Conservation (phyloP, 257 asterid genomes). For the Capsicum rhomboideum region DNA sequence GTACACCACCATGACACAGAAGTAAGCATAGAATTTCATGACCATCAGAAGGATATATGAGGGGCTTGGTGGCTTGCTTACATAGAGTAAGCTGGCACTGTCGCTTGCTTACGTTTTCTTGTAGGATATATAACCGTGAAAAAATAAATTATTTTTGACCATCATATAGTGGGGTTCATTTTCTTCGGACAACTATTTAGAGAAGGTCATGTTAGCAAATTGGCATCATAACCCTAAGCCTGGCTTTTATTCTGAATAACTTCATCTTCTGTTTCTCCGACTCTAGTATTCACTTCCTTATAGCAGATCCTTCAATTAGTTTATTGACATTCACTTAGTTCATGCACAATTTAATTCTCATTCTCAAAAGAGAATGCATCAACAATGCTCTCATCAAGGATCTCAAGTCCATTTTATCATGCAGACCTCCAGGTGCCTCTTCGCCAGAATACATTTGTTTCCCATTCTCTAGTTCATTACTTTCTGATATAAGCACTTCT, state of each 20-base stretch:
- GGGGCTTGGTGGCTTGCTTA: neutral
- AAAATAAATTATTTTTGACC: neutral
- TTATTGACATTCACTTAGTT: neutral
- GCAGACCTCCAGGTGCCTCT: neutral
- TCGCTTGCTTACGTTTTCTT: neutral
- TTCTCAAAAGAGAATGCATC: neutral
- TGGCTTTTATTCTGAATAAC: neutral
- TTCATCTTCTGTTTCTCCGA: too few relatives aligned
- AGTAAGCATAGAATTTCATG: neutral
- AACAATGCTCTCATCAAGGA: neutral
- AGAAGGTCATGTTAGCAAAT: neutral
- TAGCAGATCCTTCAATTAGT: neutral
- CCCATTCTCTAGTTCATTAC: neutral
- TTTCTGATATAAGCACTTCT: neutral
- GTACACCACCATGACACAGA: neutral
- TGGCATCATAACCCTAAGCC: neutral
- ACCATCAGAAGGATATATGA: neutral
- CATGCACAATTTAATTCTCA: neutral
- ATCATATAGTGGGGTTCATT: neutral
- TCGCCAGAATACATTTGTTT: neutral
- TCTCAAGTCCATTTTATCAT: neutral
- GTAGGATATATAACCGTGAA: neutral
- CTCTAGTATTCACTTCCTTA: neutral
- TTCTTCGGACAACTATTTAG: neutral
- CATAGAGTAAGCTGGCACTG: neutral